Evolutionary conservation across 2,329 filamentous ascomycete species (phyloP).

Genomic region (Fusarium torreyae): DNA sequence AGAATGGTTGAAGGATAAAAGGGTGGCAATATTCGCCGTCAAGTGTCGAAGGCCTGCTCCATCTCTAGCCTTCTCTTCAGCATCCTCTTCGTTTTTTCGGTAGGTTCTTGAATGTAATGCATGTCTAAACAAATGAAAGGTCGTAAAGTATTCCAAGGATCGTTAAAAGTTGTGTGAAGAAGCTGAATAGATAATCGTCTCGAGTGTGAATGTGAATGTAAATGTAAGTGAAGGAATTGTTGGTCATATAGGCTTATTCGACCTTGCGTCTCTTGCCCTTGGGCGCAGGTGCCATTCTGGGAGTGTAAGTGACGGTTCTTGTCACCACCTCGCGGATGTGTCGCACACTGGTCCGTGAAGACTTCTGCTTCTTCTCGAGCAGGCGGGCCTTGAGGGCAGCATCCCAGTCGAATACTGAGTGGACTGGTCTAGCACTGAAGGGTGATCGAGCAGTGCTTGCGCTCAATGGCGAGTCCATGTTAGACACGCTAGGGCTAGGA

Average conservation of each 20-base stretch:
- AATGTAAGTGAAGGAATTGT: constrained; percentile 5
- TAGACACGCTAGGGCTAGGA: constrained; percentile 79
- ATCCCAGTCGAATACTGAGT: constrained; percentile 86
- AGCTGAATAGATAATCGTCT: constrained; percentile 14
- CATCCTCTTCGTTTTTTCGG: constrained; percentile 42
- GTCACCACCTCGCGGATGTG: constrained; percentile 92
- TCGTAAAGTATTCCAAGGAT: constrained; percentile 45
- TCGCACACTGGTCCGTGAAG: constrained; percentile 73
- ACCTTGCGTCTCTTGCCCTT: constrained; percentile 92
- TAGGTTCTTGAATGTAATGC: constrained; percentile 37
- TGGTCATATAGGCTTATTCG: constrained; percentile 54
- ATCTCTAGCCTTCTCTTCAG: constrained; percentile 28
- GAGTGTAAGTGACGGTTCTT: constrained; percentile 93
- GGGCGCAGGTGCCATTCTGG: constrained; percentile 87
- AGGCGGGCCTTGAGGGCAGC: constrained; percentile 77
- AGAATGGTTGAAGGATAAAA: constrained; percentile 39
- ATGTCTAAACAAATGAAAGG: constrained; percentile 50
- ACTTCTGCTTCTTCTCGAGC: constrained; percentile 72
- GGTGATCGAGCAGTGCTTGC: constrained; percentile 76
- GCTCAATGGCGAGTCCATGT: constrained; percentile 78
- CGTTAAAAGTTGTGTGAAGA: constrained; percentile 33
- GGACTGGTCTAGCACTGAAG: constrained; percentile 75
- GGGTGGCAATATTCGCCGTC: constrained; percentile 21
- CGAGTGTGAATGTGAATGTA: constrained; percentile 27
- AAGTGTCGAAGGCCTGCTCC: constrained; percentile 36